Base-by-base conservation (phyloP, 257 asterid genomes). In the Capsicum chinense region DNA sequence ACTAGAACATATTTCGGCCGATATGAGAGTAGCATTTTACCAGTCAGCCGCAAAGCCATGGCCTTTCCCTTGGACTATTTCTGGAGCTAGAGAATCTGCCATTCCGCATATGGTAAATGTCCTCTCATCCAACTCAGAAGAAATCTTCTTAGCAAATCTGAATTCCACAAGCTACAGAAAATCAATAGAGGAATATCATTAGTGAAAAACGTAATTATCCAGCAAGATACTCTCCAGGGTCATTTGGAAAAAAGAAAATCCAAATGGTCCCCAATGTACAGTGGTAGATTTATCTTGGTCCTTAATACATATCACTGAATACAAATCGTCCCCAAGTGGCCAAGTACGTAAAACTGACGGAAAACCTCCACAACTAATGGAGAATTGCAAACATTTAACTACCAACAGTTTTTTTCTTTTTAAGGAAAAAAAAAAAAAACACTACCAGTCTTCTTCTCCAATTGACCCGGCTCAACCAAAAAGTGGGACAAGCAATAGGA, bases 11-110 rank as follows among this genome's bases (percentile, higher is more conserved):
- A 80, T 19, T 17, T 47, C 63, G 50, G 42, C 48, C 7, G 15
- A 56, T 54, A 59, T 84, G 35, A 21, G 67, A 85, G 86, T 83
- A 58, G 78, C 89, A 63, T 76, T 70, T 66, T 94, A 95, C 99
- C 99, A 95, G 88, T 94, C 99, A 86, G 94, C 97, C 80, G 94
- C 93, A 86, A 94, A 93, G 85, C 97, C 92, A 68, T 95, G 98
- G 86, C 99, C 99, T 88, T 92, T 93, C 83, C 99, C 99, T 90
- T 91, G 97, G 84, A 95, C 91, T 68, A 94, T 91, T 90, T 95
- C 99, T 79, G 99, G 99, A 89, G 99, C 97, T 87, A 94, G 90
- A 44, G 96, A 91, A 87, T 95, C 97, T 2, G 97, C 89, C 92
- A 89, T 94, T 35, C 99, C 99, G 83, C 98, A 94, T 69, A 94